Percentiles rank a stretch among this genome's conserved stretches.
Evolutionary conservation across 2,329 filamentous ascomycete species (phyloP).

Genomic region (Lojkania enalia): DNA sequence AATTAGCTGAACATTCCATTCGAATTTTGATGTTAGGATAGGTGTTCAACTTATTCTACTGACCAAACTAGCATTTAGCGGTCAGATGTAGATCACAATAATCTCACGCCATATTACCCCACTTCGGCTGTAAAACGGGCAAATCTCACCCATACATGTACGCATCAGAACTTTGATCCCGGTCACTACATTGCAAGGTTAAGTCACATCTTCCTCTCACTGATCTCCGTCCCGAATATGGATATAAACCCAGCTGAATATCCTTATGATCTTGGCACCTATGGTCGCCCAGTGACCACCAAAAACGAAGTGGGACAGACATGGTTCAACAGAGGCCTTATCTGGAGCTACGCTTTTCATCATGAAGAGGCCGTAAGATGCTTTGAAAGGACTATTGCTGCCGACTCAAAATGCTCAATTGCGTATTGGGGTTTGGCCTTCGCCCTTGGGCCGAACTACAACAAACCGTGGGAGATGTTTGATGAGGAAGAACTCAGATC

Average conservation of each 20-base stretch:
- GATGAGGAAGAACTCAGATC: constrained; percentile 61
- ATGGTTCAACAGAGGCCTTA: constrained; percentile 74
- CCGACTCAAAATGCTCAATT: constrained; percentile 62
- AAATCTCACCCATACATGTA: too few species aligned
- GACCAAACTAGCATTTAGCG: too few species aligned
- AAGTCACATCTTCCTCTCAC: too few species aligned
- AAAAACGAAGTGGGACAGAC: constrained; percentile 56
- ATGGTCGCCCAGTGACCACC: constrained; percentile 60
- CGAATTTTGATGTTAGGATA: too few species aligned
- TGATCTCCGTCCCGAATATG: too few species aligned
- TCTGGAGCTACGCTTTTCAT: constrained; percentile 77
- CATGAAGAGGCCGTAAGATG: constrained; percentile 70
- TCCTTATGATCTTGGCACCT: constrained; percentile 61
- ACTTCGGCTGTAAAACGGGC: too few species aligned
- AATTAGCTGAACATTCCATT: too few species aligned
- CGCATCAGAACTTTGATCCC: too few species aligned
- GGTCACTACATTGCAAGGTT: too few species aligned
- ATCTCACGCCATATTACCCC: too few species aligned
- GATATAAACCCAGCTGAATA: not conserved
- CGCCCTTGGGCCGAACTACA: constrained; percentile 74
- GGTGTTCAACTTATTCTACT: too few species aligned
- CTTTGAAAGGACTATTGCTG: constrained; percentile 62
- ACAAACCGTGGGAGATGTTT: constrained; percentile 77
- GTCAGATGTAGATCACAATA: too few species aligned
- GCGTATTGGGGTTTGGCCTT: constrained; percentile 70